Evolutionary conservation across 768 basidiomycete genomes (phyloP), one percentile per base, ranked within the genome.

Genomic region (Artomyces pyxidatus): DNA sequence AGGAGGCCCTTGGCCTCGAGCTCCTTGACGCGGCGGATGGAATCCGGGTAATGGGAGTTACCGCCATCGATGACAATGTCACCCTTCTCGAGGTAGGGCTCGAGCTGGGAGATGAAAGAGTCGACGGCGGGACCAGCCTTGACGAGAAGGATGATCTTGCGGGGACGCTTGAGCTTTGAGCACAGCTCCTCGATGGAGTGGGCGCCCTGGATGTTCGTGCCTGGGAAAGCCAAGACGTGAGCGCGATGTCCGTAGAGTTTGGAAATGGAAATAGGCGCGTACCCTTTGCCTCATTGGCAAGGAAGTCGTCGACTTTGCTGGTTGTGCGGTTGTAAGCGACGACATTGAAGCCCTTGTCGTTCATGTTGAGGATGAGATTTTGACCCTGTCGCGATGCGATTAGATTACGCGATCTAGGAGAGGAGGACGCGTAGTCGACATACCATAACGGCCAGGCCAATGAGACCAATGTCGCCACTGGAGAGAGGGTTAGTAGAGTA

Each of bases 41-140:
- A 88, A 68, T 99, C 96, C 53, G 96, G 96, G 75, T 88, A 99
- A 70, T 98, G 93, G 39, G 95, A 97, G 74, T 99, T 99, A 62
- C 96, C 96, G 61, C 96, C 96, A 68, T 99, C 96, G 59, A 99
- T 97, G 76, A 99, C 80, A 75, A 99, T 98, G 70, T 99, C 96
- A 59, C 96, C 96, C 63, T 81, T 68, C 66, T 97, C 94, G 58
- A 99, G 86, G 67, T 85, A 71, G 48, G 95, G 93, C 52, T 77
- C 78, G 52, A 98, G 85, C 69, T 91, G 88, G 19, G 71, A 61
- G 69, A 99, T 99, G 72, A 98, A 98, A 63, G 81, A 80, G 71
- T 99, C 96, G 51, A 99, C 96, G 57, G 96, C 95, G 51, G 79
- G 66, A 52, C 96, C 96, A 53, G 96, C 96, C 77, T 98, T 97